These are phyloP conservation scores for Hypoxylon cercidicola DNA, from an alignment of 495 filamentous ascomycete genomes.

Conservation along the genomic window DNA sequence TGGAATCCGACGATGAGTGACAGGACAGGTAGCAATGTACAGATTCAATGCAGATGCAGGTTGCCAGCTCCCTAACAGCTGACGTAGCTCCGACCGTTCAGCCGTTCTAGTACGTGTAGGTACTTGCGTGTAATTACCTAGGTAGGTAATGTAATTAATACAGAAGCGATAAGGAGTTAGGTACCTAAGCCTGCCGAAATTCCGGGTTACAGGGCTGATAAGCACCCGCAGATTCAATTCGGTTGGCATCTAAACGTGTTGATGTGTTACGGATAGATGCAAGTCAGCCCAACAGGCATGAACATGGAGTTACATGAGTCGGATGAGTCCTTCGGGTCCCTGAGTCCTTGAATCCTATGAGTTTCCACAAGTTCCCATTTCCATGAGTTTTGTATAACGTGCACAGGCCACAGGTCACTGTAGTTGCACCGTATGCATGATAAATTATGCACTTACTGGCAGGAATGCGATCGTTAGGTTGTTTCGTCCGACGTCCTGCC, in stretches of 20 bases:
- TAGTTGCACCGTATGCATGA: constrained; percentile 12
- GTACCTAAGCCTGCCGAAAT: constrained; percentile 1
- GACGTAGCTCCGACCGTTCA: constrained; percentile 42
- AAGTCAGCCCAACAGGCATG: constrained; percentile 26
- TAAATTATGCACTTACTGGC: constrained; percentile 17
- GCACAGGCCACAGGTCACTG: constrained; percentile 5
- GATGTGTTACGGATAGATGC: constrained; percentile 27
- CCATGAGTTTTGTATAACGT: not conserved
- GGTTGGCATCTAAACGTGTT: constrained; percentile 32
- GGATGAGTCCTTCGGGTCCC: too few relatives aligned
- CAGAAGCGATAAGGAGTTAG: not conserved
- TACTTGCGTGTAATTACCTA: not conserved
- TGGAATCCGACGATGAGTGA: constrained; percentile 24
- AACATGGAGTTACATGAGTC: not conserved
- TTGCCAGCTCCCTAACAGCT: constrained; percentile 29
- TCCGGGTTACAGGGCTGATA: constrained; percentile 24
- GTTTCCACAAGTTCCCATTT: too few relatives aligned
- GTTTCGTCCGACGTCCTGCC: constrained; percentile 14
- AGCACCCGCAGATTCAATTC: constrained; percentile 3
- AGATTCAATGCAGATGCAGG: not conserved
- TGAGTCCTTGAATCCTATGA: too few relatives aligned
- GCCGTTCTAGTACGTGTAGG: constrained; percentile 1
- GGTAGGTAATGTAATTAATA: not conserved
- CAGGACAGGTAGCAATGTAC: constrained; percentile 14
- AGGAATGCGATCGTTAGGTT: not conserved